Conservation (phyloP, 2,329 filamentous ascomycete genomes). For the Penicillium expansum region DNA sequence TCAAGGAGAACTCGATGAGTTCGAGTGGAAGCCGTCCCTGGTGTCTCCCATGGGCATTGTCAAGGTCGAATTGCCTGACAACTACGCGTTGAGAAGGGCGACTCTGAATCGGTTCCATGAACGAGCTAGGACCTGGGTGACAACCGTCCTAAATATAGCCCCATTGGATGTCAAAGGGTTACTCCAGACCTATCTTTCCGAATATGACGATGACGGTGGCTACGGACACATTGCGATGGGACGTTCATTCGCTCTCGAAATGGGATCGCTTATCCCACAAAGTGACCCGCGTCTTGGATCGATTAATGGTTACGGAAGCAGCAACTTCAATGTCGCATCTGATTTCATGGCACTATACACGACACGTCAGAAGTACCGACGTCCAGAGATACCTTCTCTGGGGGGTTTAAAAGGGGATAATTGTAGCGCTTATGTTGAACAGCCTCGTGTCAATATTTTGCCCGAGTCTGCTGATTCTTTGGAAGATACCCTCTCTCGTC, state of each 20-base stretch:
- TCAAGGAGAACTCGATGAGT: slow-evolving; percentile 90
- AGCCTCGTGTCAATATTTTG: slow-evolving; percentile 8
- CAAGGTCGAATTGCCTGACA: slow-evolving; percentile 86
- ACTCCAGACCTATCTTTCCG: slow-evolving; percentile 88
- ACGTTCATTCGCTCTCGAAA: slow-evolving; percentile 88
- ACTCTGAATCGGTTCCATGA: slow-evolving; percentile 77
- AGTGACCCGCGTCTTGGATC: slow-evolving; percentile 82
- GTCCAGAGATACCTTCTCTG: slow-evolving; percentile 64
- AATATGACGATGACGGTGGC: slow-evolving; percentile 84
- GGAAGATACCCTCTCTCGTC: slow-evolving; percentile 62
- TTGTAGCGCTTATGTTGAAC: background rate
- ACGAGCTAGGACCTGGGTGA: slow-evolving; percentile 77
- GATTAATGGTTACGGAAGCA: slow-evolving; percentile 70
- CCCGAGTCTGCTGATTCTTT: slow-evolving; percentile 44
- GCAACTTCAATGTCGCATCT: slow-evolving; percentile 83
- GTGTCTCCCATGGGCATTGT: slow-evolving; percentile 74
- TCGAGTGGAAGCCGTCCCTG: slow-evolving; percentile 80
- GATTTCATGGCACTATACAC: slow-evolving; percentile 98
- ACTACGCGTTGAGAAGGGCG: slow-evolving; percentile 75
- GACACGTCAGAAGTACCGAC: slow-evolving; percentile 91
- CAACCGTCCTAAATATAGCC: slow-evolving; percentile 74
- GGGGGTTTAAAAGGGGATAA: slow-evolving; percentile 10
- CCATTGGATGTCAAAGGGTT: slow-evolving; percentile 93
- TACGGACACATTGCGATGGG: slow-evolving; percentile 92
- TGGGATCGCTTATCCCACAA: slow-evolving; percentile 80